Evolutionary conservation across 495 filamentous ascomycete genomes (phyloP), one percentile per base, ranked within the genome.

Genomic region (Lophiostoma macrostomum): DNA sequence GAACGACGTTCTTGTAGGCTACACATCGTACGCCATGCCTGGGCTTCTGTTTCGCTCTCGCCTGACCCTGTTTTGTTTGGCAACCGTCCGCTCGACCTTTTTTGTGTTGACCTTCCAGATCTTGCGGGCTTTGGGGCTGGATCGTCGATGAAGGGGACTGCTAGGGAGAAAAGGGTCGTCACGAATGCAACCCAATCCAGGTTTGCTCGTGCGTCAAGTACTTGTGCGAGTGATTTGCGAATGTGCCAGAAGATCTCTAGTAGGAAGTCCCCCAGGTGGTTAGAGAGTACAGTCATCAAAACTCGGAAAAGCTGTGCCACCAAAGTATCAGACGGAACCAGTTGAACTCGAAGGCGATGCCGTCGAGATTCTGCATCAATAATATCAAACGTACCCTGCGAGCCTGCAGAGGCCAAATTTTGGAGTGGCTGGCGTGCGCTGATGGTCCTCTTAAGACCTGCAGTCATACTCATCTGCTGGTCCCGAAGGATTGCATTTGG

Each of bases 111-210:
- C 34, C 43, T 58, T 5, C 30, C 23, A 32, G 28, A 20, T 7
- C 50, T 36, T 4, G 31, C 22, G n/a, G 48, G 29, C 23, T 47
- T 51, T 5, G 32, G 18, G 5, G 42, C 65, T 52, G 29, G 58
- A 55, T 62, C 43, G 16, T 71, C 56, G 10, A 64, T 36, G 47
- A 64, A 64, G 3, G 55, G 56, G 13, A 64, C 48, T 11, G 77
- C 80, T 61, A 87, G 71, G 12, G 76, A 76, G 56, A 94, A 83
- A 1, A 95, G 60, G 3, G 85, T 76, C 38, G 93, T 74, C 4
- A 88, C 80, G 40, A 88, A 71, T 4, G 86, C 83, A 7, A 83
- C 87, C 89, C 88, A 95, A 62, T 96, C 91, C 2, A 71, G 38
- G 48, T 91, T 71, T 18, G 73, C 70, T n/a, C 71, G 64, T 5